Base-by-base conservation (phyloP, 2,329 filamentous ascomycete species). In the Chaetoscypha palmicola region DNA sequence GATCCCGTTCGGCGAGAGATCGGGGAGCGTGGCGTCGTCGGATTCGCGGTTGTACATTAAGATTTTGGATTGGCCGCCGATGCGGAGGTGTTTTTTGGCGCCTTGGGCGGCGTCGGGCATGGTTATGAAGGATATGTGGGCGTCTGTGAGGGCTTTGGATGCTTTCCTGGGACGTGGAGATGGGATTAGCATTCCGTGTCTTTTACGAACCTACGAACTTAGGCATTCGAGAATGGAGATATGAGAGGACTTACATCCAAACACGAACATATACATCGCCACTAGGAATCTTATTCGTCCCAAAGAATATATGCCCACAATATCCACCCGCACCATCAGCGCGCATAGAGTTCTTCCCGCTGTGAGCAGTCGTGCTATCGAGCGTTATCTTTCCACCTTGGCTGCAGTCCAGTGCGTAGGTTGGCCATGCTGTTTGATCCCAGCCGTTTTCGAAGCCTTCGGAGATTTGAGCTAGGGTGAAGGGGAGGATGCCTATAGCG, bases 11-110 rank as follows among this genome's bases (percentile, higher is more conserved):
- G 77, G 76, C 0, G 73, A 78, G 16, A 80, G 70, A 44, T 79
- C 74, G 0, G 76, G 77, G 0, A 81, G 71, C 1, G 77, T 80
- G 0, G 76, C 76, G 48, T 81, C 76, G 59, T 80, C 76, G 12
- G 70, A 69, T 56, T 81, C 76, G 59, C 75, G 75, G 68, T 80
- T 80, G 67, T 74, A 80, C 76, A 80, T 79, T 24, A 80, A 62
- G 56, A 81, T 79, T 50, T 71, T 68, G 63, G 64, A 72, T 61
- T 79, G 76, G 4, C 76, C 76, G 33, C 76, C 76, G 47, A 81
- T 78, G 44, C 77, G 74, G 23, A 81, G 72, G 54, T 80, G 75
- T 62, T 80, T 79, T 42, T 71, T 71, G 34, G 61, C 59, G 47
- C 71, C 74, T 47, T 75, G 74, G 2, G 72, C 66, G 0, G 73